Evolutionary conservation across 1,139 yeast species (phyloP).

Genomic region (Pichia sp.): DNA sequence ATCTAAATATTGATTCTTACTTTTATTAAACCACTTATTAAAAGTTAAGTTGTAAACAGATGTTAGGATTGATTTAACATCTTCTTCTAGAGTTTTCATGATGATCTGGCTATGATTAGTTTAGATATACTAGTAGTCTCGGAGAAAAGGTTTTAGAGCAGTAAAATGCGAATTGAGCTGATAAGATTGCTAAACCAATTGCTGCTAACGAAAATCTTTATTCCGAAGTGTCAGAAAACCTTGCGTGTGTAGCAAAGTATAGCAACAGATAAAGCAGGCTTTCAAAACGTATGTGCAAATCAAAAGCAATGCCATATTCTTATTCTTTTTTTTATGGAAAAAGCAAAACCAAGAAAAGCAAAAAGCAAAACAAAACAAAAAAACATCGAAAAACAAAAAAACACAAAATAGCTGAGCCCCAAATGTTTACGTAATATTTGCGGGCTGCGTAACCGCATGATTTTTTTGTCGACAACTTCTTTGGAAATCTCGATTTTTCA

Average conservation of each 20-base stretch:
- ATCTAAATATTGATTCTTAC: background rate
- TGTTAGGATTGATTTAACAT: constrained; percentile 4
- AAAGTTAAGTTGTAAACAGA: background rate
- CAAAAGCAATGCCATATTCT: background rate
- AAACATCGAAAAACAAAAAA: background rate
- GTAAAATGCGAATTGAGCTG: background rate
- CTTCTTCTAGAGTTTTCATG: constrained; percentile 15
- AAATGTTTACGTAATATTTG: background rate
- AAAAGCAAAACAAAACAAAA: background rate
- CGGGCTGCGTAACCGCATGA: background rate
- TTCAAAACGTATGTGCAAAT: background rate
- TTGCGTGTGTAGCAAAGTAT: background rate
- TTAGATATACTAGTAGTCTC: background rate
- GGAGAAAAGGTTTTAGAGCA: background rate
- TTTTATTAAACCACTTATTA: constrained; percentile 5
- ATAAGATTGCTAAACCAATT: background rate
- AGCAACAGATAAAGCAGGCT: background rate
- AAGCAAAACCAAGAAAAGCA: background rate
- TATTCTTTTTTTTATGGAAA: too few relatives aligned
- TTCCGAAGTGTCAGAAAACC: background rate
- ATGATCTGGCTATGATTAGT: background rate
- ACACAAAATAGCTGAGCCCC: background rate
- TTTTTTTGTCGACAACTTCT: background rate
- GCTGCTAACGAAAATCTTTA: background rate
- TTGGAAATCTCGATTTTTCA: background rate